Evolutionary conservation across 2,329 filamentous ascomycete genomes (phyloP).

Genomic region (Pyricularia pennisetigena): DNA sequence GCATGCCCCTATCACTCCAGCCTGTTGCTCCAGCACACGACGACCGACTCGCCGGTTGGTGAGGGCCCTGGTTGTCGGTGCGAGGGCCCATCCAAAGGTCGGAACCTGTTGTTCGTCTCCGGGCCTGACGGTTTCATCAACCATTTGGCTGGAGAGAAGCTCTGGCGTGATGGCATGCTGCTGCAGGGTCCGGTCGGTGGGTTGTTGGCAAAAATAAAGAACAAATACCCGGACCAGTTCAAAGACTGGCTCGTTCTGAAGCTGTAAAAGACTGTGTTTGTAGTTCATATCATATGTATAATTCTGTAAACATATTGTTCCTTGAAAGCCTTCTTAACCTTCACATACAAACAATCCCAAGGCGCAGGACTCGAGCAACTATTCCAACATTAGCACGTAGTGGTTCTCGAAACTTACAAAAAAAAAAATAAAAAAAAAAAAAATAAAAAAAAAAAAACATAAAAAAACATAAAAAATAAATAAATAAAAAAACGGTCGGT

Average conservation of each 20-base stretch:
- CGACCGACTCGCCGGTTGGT: constrained; percentile 11
- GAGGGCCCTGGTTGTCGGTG: constrained; percentile 17
- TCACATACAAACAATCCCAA: too few relatives aligned
- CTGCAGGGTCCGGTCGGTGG: constrained; percentile 67
- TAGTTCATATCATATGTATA: neutral
- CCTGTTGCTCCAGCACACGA: constrained; percentile 14
- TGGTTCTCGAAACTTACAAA: too few relatives aligned
- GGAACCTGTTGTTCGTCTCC: constrained; percentile 70
- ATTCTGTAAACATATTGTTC: too few relatives aligned
- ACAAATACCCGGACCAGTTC: constrained; percentile 25
- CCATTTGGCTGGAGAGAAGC: constrained; percentile 70
- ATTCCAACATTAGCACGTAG: too few relatives aligned
- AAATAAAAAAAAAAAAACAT: too few relatives aligned
- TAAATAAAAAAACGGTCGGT: too few relatives aligned
- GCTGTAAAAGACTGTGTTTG: constrained; percentile 23
- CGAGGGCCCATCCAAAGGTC: constrained; percentile 24
- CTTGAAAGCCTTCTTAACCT: too few relatives aligned
- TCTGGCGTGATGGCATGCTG: constrained; percentile 63
- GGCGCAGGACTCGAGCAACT: too few relatives aligned
- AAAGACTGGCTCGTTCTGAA: constrained; percentile 44
- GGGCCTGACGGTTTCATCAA: constrained; percentile 86
- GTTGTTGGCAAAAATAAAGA: constrained; percentile 49
- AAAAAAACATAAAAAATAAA: too few relatives aligned
- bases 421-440: too few relatives aligned
- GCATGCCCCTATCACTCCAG: constrained; percentile 16